Percentiles rank a stretch among this genome's conserved stretches.
These are phyloP conservation scores for Ananas comosus DNA, from an alignment of 176 grass and related monocot genomes.

Conservation along the genomic window DNA sequence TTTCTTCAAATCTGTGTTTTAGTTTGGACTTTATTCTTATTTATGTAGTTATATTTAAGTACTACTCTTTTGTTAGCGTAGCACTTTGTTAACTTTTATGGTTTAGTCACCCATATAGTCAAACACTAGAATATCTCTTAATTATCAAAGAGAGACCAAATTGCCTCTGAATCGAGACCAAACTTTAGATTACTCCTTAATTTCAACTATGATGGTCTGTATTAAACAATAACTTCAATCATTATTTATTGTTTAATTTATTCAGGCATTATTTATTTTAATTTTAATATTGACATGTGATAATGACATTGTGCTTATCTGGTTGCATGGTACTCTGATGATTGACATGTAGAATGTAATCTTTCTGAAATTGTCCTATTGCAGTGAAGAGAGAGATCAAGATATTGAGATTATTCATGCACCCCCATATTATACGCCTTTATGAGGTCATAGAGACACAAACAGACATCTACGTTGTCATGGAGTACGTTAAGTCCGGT, in stretches of 20 bases:
- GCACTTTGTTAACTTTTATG: background rate
- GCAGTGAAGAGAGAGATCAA: conserved; percentile 66
- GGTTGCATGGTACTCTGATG: no score
- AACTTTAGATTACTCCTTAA: no score
- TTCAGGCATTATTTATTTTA: background rate
- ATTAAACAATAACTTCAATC: no score
- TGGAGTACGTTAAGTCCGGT: conserved; percentile 66
- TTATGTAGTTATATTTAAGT: background rate
- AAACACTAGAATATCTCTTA: background rate
- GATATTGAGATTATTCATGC: conserved; percentile 67
- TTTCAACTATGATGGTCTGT: no score
- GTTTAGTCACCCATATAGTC: background rate
- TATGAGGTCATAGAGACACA: conserved; percentile 66
- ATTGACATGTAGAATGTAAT: background rate
- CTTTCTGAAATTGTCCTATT: background rate
- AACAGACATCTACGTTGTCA: conserved; percentile 50
- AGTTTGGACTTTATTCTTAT: background rate
- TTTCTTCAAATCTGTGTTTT: background rate
- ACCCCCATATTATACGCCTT: conserved; percentile 69
- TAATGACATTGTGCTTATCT: no score
- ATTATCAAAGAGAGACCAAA: no score
- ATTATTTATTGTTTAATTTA: background rate
- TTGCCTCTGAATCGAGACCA: no score
- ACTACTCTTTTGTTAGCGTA: background rate
- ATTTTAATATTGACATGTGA: background rate